Evolutionary conservation across 148 eudicot species (phyloP), one percentile per base, ranked within the genome.

Genomic region (Chenopodium quinoa): DNA sequence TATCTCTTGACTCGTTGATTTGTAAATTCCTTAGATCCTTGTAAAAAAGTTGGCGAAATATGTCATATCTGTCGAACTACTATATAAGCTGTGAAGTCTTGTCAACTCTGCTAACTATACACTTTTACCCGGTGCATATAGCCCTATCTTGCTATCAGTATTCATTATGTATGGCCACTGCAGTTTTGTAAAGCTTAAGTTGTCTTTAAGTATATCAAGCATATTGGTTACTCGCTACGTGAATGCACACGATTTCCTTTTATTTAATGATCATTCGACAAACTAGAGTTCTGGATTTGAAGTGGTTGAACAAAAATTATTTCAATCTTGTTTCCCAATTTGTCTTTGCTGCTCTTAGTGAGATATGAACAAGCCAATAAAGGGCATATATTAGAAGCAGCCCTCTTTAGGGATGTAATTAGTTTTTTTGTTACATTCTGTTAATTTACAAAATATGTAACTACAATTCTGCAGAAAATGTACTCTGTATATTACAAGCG

Each of bases 401-500:
- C 76, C 83, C 82, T 72, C 71, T 54, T 50, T 1, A 78, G 68
- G 58, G 74, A 77, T 71, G 31, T 27, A 31, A 72, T 44, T 79
- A 83, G 22, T 56, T 47, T 40, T 40, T 47, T 52, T 19, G 46
- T 67, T 13, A 54, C 60, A 75, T 3, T 44, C 22, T 37, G 76
- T 75, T 71, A 70, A 80, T 80, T 80, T 80, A 84, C 86, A 84
- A 75, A 40, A 52, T 75, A 65, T 67, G 32, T 62, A 72, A 58
- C 80, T 75, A 76, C 79, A 75, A n/a, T 40, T 66, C 68, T 44
- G 71, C 75, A 56, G 27, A 66, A 48, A 6, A 40, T 40, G 44
- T 40, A 40, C 44, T 6, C 8, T 16, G 78, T 34, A 83, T 32
- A 75, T 75, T 79, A 84, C 80, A 83, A 37, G 82, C 83, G 50